phyloP scores from a whole-genome alignment of 140 eudicot species.

The Artemisia princeps region DNA sequence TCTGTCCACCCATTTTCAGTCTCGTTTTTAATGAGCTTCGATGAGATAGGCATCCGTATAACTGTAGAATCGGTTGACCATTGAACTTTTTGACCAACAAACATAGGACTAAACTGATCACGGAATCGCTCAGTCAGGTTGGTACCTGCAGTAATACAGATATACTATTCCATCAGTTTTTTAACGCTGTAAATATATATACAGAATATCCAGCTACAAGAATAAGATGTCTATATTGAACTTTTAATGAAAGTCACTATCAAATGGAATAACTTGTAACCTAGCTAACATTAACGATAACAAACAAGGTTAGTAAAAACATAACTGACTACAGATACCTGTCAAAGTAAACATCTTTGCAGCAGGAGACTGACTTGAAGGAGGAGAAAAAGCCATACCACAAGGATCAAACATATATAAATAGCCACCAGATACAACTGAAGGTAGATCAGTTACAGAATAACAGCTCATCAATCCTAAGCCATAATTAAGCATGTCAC shows the following conservation, averaged over 20 bases:
- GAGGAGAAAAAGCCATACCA: slow-evolving; percentile 63
- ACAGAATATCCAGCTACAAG: too few relatives aligned
- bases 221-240: too few relatives aligned
- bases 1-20: slow-evolving; percentile 42
- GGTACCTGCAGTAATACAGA: slow-evolving; percentile 47
- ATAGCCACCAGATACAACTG: slow-evolving; percentile 80
- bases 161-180: too few relatives aligned
- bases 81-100: slow-evolving; percentile 60
- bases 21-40: slow-evolving; percentile 53
- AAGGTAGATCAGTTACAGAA: slow-evolving; percentile 68
- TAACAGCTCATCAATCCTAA: slow-evolving; percentile 87
- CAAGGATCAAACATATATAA: slow-evolving; percentile 89
- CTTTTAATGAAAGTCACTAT: too few relatives aligned
- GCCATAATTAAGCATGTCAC: slow-evolving; percentile 81
- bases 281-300: neutral
- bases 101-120: slow-evolving; percentile 90
- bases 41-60: slow-evolving; percentile 86
- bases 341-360: slow-evolving; percentile 80
- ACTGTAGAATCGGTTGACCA: slow-evolving; percentile 70
- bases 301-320: slow-evolving; percentile 15
- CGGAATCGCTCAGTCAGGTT: slow-evolving; percentile 69
- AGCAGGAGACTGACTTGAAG: slow-evolving; percentile 71
- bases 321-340: slow-evolving; percentile 39
- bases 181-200: too few relatives aligned
- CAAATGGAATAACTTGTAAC: too few relatives aligned